A percentile compares a stretch with the other conserved stretches of the same genome.
phyloP scores from a whole-genome alignment of 2,329 filamentous ascomycete genomes.

The Chaetomiaceae sp. region DNA sequence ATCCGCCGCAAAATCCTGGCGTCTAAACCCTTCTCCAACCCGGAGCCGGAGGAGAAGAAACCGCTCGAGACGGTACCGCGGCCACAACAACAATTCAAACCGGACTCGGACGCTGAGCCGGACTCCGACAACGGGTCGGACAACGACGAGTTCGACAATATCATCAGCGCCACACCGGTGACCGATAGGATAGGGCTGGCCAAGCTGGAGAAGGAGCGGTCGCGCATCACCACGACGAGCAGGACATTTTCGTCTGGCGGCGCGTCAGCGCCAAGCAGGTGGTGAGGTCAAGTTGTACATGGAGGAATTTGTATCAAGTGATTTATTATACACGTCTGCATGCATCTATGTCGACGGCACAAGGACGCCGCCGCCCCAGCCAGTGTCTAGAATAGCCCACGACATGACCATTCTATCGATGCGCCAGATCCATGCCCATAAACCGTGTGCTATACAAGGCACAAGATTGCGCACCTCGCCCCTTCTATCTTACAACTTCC shows the following conservation, averaged over 20 bases:
- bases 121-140: conserved; percentile 60
- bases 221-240: conserved; percentile 41
- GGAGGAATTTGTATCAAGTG: too few relatives aligned
- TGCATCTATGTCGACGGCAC: neutral
- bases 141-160: conserved; percentile 69
- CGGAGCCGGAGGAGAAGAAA: conserved; percentile 42
- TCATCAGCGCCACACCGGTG: conserved; percentile 84
- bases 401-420: neutral
- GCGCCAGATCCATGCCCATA: neutral
- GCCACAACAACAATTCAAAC: conserved; percentile 40
- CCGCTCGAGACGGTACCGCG: conserved; percentile 58
- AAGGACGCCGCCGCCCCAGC: too few relatives aligned
- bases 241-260: conserved; percentile 46
- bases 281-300: conserved; percentile 29
- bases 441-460: neutral
- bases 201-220: conserved; percentile 51
- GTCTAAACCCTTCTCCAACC: conserved; percentile 78
- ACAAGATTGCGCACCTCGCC: neutral
- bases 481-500: conserved; percentile 41
- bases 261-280: conserved; percentile 43
- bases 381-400: neutral
- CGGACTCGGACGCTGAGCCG: conserved; percentile 62
- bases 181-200: conserved; percentile 73
- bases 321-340: conserved; percentile 9
- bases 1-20: conserved; percentile 83